phyloP scores from a whole-genome alignment of 2,329 filamentous ascomycete species.

The Hypocrella siamensis region DNA sequence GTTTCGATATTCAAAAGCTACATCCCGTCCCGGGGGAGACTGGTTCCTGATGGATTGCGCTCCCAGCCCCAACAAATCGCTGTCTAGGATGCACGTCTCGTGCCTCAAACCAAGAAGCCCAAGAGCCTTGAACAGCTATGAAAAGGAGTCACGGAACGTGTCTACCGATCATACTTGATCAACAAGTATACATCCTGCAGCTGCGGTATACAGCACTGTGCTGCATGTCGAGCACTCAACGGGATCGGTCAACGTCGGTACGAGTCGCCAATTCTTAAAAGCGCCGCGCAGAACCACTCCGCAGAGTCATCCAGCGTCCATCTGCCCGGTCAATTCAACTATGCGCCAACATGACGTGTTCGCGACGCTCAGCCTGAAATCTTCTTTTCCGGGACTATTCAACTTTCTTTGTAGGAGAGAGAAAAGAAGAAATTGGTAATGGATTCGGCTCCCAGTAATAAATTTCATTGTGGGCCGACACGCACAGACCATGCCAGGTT shows the following conservation, averaged over 20 bases:
- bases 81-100: too few relatives aligned
- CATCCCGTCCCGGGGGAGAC: too few relatives aligned
- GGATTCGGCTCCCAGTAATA: not conserved
- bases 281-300: conserved; percentile 26
- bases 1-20: too few relatives aligned
- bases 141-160: too few relatives aligned
- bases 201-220: too few relatives aligned
- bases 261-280: conserved; percentile 51
- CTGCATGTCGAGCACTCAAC: conserved; percentile 46
- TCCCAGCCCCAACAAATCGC: too few relatives aligned
- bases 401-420: conserved; percentile 37
- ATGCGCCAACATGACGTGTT: conserved; percentile 23
- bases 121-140: too few relatives aligned
- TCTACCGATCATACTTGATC: too few relatives aligned
- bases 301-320: conserved; percentile 17
- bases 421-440: conserved; percentile 5
- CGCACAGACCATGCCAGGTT: conserved; percentile 13
- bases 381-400: conserved; percentile 37
- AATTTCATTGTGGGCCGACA: not conserved
- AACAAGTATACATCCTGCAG: too few relatives aligned
- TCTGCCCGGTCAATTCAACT: conserved; percentile 47
- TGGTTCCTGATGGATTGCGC: too few relatives aligned
- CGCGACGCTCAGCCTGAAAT: conserved; percentile 35
- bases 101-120: too few relatives aligned
- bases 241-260: conserved; percentile 40